phyloP scores from a whole-genome alignment of 768 basidiomycete species.

The Calocera viscosa region DNA sequence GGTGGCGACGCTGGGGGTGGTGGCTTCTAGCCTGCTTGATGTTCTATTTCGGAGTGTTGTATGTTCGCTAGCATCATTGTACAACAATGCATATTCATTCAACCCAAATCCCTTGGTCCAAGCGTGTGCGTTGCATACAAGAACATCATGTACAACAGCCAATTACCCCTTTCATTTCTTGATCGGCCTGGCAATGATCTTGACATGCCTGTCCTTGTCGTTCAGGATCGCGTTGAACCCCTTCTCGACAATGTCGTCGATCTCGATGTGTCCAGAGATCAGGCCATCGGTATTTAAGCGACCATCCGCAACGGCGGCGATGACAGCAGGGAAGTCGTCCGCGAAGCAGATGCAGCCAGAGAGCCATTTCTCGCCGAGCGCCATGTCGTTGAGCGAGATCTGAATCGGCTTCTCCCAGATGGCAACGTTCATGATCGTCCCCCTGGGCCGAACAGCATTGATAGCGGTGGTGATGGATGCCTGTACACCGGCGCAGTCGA shows the following conservation, averaged over 20 bases:
- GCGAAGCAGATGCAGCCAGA: constrained; percentile 34
- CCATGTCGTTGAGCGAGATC: constrained; percentile 30
- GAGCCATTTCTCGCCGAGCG: constrained; percentile 31
- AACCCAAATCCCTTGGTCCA: not conserved
- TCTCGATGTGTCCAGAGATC: constrained; percentile 33
- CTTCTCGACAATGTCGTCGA: constrained; percentile 35
- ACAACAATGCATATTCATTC: constrained; percentile 9
- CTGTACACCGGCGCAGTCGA: constrained; percentile 38
- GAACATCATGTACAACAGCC: not conserved
- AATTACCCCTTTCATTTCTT: not conserved
- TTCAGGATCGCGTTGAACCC: constrained; percentile 33
- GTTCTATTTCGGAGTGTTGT: not conserved
- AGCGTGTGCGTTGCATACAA: not conserved
- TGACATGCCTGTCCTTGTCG: constrained; percentile 34
- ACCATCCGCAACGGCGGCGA: constrained; percentile 32
- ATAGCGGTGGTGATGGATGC: constrained; percentile 30
- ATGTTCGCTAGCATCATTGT: not conserved
- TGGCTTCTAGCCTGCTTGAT: not conserved
- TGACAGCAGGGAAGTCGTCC: constrained; percentile 31
- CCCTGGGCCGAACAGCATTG: constrained; percentile 29
- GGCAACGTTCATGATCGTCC: constrained; percentile 33
- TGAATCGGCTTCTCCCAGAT: constrained; percentile 32
- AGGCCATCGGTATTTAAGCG: constrained; percentile 33
- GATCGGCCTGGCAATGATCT: constrained; percentile 28
- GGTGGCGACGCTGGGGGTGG: constrained; percentile 56